A percentile compares a stretch with the other conserved stretches of the same genome.
These are phyloP conservation scores for Thielaviopsis punctulata DNA, from an alignment of 2,329 filamentous ascomycete species.

Conservation along the genomic window DNA sequence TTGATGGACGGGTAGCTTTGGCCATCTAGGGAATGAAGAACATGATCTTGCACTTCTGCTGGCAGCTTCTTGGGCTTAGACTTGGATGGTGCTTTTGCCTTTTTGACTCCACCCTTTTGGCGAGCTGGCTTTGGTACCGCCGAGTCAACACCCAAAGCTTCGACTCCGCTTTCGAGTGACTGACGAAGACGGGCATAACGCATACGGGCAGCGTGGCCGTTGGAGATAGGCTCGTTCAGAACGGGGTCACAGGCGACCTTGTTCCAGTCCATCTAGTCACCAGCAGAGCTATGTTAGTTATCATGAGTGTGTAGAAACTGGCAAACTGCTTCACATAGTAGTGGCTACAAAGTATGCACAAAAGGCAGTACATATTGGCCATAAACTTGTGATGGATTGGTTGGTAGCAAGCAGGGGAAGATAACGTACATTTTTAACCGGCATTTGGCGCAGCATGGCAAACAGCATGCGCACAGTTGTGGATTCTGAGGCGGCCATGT, in stretches of 20 bases:
- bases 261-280: conserved; percentile 40
- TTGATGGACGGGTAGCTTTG: not conserved
- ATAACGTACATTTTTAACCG: conserved; percentile 39
- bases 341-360: no score
- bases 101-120: conserved; percentile 20
- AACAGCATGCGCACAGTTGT: conserved; percentile 32
- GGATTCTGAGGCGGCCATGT: not conserved
- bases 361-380: no score
- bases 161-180: not conserved
- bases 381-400: not conserved
- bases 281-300: conserved; percentile 12
- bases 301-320: no score
- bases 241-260: conserved; percentile 37
- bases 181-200: conserved; percentile 36
- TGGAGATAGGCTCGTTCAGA: conserved; percentile 35
- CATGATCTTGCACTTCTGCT: conserved; percentile 1
- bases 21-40: not conserved
- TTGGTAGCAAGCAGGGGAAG: not conserved
- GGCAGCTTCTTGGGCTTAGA: conserved; percentile 25
- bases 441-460: conserved; percentile 42
- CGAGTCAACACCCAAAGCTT: not conserved
- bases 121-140: not conserved
- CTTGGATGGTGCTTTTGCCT: conserved; percentile 20
- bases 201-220: conserved; percentile 45
- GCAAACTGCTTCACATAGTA: not conserved